Evolutionary conservation across 805 yeast species (phyloP).

Genomic region (Metschnikowia koreensis): DNA sequence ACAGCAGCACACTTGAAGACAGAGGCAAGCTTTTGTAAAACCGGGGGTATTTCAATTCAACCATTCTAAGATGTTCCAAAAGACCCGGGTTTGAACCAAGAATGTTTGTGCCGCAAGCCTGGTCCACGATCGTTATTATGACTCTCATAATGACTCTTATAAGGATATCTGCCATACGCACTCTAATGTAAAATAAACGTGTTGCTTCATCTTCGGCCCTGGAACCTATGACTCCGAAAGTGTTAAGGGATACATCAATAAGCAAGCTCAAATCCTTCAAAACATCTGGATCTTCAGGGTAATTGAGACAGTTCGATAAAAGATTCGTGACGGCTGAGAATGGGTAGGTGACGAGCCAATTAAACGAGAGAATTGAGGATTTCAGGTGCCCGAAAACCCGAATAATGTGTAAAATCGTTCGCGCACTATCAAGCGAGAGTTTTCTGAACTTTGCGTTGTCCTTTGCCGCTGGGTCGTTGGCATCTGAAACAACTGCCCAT

Average conservation of each 20-base stretch:
- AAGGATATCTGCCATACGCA: slow-evolving; percentile 21
- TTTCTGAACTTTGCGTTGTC: slow-evolving; percentile 25
- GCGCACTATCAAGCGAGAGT: slow-evolving; percentile 33
- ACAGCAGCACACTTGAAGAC: not conserved
- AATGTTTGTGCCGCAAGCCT: slow-evolving; percentile 18
- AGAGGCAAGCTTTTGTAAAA: slow-evolving; percentile 7
- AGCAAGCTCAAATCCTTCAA: slow-evolving; percentile 30
- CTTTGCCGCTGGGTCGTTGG: slow-evolving; percentile 13
- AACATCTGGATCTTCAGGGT: slow-evolving; percentile 28
- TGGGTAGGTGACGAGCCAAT: slow-evolving; percentile 35
- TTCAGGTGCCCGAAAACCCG: slow-evolving; percentile 21
- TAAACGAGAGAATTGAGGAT: slow-evolving; percentile 24
- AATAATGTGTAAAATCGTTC: slow-evolving; percentile 33
- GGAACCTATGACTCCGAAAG: slow-evolving; percentile 13
- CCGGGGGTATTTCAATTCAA: slow-evolving; percentile 21
- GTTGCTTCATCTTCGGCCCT: slow-evolving; percentile 10
- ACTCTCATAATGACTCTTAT: slow-evolving; percentile 24
- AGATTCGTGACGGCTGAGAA: slow-evolving; percentile 32
- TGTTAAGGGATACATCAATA: slow-evolving; percentile 23
- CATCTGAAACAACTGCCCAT: slow-evolving; percentile 22
- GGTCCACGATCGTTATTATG: slow-evolving; percentile 23
- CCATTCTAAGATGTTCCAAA: slow-evolving; percentile 16
- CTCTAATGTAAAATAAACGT: slow-evolving; percentile 14
- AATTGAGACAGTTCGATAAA: slow-evolving; percentile 30
- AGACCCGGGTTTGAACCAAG: slow-evolving; percentile 18